A percentile compares a stretch with the other conserved stretches of the same genome.
Conservation (phyloP, 225 moss, liverwort and hornwort species). For the Antitrichia curtipendula region DNA sequence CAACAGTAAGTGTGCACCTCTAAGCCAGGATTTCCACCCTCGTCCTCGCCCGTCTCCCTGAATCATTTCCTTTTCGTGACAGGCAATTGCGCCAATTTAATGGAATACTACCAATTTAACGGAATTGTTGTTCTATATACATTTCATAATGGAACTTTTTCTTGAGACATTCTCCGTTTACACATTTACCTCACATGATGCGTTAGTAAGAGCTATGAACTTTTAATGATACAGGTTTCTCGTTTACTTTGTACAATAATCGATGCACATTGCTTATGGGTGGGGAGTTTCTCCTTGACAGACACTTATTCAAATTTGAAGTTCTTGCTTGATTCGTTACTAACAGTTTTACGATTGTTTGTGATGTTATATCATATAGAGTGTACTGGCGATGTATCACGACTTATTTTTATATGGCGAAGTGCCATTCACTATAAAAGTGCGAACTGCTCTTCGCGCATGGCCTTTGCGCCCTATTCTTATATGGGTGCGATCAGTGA, state of each 20-base stretch:
- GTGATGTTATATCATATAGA: constrained; percentile 3
- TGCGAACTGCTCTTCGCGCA: constrained; percentile 79
- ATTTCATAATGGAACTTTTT: background rate
- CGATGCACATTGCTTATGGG: background rate
- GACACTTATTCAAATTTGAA: background rate
- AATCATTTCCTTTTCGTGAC: too few relatives aligned
- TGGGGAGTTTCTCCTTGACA: background rate
- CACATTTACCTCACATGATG: background rate
- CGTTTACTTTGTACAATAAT: background rate
- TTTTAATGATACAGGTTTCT: background rate
- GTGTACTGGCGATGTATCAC: constrained; percentile 43
- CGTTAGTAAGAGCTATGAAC: background rate
- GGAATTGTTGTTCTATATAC: too few relatives aligned
- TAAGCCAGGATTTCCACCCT: too few relatives aligned
- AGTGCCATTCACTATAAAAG: constrained; percentile 75
- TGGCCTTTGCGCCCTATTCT: constrained; percentile 59
- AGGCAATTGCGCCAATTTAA: too few relatives aligned
- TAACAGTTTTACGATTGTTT: background rate
- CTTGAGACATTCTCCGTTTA: background rate
- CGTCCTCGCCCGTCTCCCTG: too few relatives aligned
- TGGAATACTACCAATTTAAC: too few relatives aligned
- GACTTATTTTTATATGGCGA: constrained; percentile 84
- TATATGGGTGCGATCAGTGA: constrained; percentile 42
- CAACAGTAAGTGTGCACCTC: too few relatives aligned
- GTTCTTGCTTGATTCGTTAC: background rate